phyloP scores from a whole-genome alignment of 2,329 filamentous ascomycete genomes.

The Fusarium nelsonii region DNA sequence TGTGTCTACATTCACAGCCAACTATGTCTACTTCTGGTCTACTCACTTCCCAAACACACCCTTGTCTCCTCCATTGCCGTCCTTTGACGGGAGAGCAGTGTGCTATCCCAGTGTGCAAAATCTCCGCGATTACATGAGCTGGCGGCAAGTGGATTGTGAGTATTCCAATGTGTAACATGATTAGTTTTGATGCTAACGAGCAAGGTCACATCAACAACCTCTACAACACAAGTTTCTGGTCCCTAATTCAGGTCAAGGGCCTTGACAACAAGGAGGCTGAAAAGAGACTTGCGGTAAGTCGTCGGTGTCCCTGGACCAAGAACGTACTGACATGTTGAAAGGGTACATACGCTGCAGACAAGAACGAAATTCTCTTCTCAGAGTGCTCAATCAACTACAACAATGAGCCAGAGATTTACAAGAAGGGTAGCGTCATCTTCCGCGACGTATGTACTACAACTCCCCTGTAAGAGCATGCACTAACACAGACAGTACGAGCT shows the following conservation, averaged over 20 bases:
- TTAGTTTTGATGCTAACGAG: slow-evolving; percentile 22
- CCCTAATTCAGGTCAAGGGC: slow-evolving; percentile 81
- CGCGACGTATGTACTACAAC: slow-evolving; percentile 71
- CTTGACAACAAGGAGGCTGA: slow-evolving; percentile 85
- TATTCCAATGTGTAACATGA: slow-evolving; percentile 8
- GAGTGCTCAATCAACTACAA: slow-evolving; percentile 97
- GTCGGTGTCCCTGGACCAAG: neutral
- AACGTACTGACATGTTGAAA: slow-evolving; percentile 53
- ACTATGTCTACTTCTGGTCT: slow-evolving; percentile 87
- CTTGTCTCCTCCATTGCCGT: slow-evolving; percentile 81
- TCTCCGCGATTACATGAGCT: slow-evolving; percentile 93
- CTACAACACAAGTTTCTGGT: slow-evolving; percentile 98
- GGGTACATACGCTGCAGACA: slow-evolving; percentile 87
- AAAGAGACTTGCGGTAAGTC: slow-evolving; percentile 76
- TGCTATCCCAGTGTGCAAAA: slow-evolving; percentile 87
- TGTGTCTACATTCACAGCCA: slow-evolving; percentile 91
- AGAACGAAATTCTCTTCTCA: slow-evolving; percentile 95
- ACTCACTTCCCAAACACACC: slow-evolving; percentile 78
- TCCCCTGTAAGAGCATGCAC: neutral
- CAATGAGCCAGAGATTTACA: slow-evolving; percentile 91
- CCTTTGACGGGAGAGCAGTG: slow-evolving; percentile 92
- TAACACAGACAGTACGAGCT: slow-evolving; percentile 72
- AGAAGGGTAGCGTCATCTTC: slow-evolving; percentile 92
- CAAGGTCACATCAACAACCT: slow-evolving; percentile 96
- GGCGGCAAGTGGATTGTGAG: slow-evolving; percentile 96